These are phyloP conservation scores for Xylaria intraflava DNA, from an alignment of 495 filamentous ascomycete genomes.

Conservation along the genomic window DNA sequence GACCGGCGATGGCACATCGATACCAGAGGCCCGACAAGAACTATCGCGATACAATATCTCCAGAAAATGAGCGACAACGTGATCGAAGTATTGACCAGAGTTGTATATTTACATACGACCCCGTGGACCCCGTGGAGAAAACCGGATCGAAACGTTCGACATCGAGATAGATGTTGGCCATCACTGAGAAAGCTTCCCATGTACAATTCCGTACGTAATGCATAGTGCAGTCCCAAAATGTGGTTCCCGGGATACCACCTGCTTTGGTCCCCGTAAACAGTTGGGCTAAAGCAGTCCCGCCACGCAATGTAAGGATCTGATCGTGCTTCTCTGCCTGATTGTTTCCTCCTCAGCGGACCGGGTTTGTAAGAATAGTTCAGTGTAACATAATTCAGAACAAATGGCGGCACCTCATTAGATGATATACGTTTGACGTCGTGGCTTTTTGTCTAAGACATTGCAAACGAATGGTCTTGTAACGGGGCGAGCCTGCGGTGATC, in stretches of 20 bases:
- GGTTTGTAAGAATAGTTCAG: neutral
- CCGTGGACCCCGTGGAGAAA: no score
- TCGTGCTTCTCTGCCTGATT: no score
- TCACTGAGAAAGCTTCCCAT: no score
- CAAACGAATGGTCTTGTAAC: neutral
- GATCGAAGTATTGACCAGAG: neutral
- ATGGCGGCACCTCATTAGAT: neutral
- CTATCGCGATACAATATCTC: neutral
- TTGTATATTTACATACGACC: no score
- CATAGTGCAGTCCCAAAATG: no score
- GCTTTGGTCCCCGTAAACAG: no score
- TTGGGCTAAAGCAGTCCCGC: no score
- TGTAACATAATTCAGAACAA: neutral
- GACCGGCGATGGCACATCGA: neutral
- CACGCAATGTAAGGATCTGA: neutral
- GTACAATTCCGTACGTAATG: no score
- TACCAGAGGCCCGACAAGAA: neutral
- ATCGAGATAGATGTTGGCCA: no score
- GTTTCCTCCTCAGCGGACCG: no score
- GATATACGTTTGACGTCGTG: neutral
- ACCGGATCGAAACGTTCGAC: no score
- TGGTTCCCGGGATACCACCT: no score
- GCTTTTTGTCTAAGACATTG: neutral
- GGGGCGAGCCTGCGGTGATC: neutral
- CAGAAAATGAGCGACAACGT: neutral